Base-by-base conservation (phyloP, 257 asterid species). In the Gentiana macrophylla region DNA sequence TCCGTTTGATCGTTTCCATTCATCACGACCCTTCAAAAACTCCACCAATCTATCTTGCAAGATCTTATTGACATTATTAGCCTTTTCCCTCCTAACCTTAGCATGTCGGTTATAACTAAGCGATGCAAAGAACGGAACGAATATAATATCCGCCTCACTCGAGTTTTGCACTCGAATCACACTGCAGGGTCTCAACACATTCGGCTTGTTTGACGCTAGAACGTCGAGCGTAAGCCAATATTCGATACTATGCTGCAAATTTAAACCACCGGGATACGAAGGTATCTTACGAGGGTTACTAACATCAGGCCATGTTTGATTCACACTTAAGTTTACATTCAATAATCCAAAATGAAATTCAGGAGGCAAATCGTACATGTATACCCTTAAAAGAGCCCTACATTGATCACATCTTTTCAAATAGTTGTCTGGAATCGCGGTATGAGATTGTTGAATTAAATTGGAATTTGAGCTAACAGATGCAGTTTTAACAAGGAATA, bases 221-320 rank as follows among this genome's bases (percentile, higher is more conserved):
- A 88, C 91, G 55, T 88, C 97, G 9, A 88, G 86, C 1, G 94
- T 77, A 4, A 88, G 86, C 95, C 95, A 88, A 55, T 88, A 83
- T 62, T 80, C 97, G 0, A 58, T 67, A 52, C 97, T 88, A 24
- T 86, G 95, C 66, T 86, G 97, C 33, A 73, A 52, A 61, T 83
- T 86, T 55, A 89, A 73, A 4, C 95, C 95, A 35, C 95, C 95
- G 0, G 94, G 94, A 70, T 88, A 88, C 1, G 82, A 55, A 15
- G 97, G 97, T 15, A 79, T 38, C 41, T 35, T 50, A 59, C 49
- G 67, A 11, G 44, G 63, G 36, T 67, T 56, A 67, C 62, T 59
- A 12, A 80, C 57, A 65, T 35, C 64, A 67, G 94, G 97, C 97
- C 97, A 84, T 33, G 64, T 74, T 65, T 77, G 78, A 56, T 71